Evolutionary conservation across 441 rosid species (phyloP), one percentile per base, ranked within the genome.

Genomic region (Bruguiera hainesii): DNA sequence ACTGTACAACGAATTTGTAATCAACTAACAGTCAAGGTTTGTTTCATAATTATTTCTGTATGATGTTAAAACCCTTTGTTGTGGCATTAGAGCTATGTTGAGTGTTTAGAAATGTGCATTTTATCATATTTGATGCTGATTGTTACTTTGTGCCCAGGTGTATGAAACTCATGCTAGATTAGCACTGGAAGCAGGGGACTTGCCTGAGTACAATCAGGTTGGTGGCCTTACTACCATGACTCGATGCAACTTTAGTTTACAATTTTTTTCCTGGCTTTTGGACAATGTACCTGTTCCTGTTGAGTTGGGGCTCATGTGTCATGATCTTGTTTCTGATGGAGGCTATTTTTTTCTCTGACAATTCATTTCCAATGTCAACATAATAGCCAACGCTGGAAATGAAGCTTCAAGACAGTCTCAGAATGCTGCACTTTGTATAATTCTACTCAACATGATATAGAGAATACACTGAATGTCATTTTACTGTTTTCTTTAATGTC

Each of bases 131-230:
- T 55, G 42, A 19, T 58, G 63, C 67, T 72, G 30, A 39, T 59
- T 19, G 67, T 64, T 60, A 61, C 29, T 39, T 50, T 52, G 18
- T 58, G 66, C 83, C 70, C 86, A 96, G 99, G 99, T 96, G 69
- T 96, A 96, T 83, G 99, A 96, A 82, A 88, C 96, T 66, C 99
- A 93, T 88, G 97, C 97, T 71, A 91, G 99, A 74, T 81, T 93
- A 64, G 87, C 99, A 26, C 61, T 96, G 78, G 97, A 96, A 81
- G 87, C 77, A 68, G 97, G 97, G 64, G 99, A 96, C 78, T 81
- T 96, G 71, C 86, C 96, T 0, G 98, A 96, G 82, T 96, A 81
- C 82, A 96, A 96, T 83, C 99, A 96, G 97, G 99, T 96, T 79
- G 60, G 80, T 72, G 52, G 63, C 46, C 64, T 20, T 61, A 20